Evolutionary conservation across 1,139 yeast species (phyloP), one percentile per base, ranked within the genome.

Genomic region (Geotrichum cucujoidarum): DNA sequence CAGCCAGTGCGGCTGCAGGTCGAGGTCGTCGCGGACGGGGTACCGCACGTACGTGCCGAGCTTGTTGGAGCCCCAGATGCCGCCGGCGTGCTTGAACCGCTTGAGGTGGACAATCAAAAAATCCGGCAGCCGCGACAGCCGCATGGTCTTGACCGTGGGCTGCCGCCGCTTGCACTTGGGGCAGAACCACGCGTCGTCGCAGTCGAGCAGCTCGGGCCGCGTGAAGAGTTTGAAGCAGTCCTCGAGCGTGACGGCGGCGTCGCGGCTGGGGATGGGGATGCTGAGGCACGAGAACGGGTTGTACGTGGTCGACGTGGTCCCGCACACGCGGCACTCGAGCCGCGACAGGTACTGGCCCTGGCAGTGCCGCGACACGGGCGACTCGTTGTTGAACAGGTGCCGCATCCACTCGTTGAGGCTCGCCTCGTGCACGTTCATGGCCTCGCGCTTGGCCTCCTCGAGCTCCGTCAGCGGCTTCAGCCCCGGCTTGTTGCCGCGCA

Each of bases 341-440:
- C 80, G 84, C 8, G 95, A 86, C 45, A 88, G 77, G 60, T 85
- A 85, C 66, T 92, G 97, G 1, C 97, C 97, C 65, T 89, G 96
- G 61, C 88, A 87, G 48, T 81, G 77, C 60, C 87, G 95, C 2
- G 88, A 95, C 25, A 92, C 76, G 1, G 85, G 77, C 32, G 97
- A 89, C 57, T 85, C 83, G 63, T 92, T 92, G 25, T 90, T 78
- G 51, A 84, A 84, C 48, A 88, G 71, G 62, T 88, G 89, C 52
- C 95, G 73, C 61, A 88, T 96, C 98, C 98, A 92, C 65, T 92
- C 97, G 45, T 89, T 83, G 0, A 95, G 81, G 0, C 96, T 83
- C 0, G 97, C 97, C 35, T 86, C 73, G 53, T 97, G 74, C 5
- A 89, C 75, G 1, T 95, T 87, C 60, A 88, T 67, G 24, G 70